Base-by-base conservation (phyloP, 495 filamentous ascomycete species). In the Letharia lupina region DNA sequence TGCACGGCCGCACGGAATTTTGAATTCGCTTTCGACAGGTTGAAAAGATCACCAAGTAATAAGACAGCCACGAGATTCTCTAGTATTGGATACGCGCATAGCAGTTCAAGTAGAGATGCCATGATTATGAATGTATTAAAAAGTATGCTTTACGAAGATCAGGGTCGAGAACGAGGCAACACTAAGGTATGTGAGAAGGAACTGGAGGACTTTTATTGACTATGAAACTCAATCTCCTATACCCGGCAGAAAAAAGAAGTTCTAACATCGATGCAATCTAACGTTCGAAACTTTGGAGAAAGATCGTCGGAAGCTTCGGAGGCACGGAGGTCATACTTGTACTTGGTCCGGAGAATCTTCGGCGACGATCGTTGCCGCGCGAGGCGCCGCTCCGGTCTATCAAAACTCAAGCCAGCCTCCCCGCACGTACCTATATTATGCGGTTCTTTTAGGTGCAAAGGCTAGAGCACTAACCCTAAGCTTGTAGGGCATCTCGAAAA, bases 21-120 rank as follows among this genome's bases (percentile, higher is more conserved):
- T 33, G 67, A 70, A 42, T 67, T 72, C 10, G 64, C 54, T 52
- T 73, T 66, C 1, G 72, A 68, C 10, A 74, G 66, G 16, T 68
- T 68, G 40, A 73, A 47, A 41, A 74, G 59, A 59, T 69, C 71
- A 8, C 71, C 72, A 48, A 71, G 52, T 33, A 61, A 60, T 42
- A 73, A 61, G 16, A 70, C 37, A 39, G 48, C 60, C 15, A 64
- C 71, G 0, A 74, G 44, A 31, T 44, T 64, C 31, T 65, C 66
- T 37, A 68, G 57, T 33, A 74, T 65, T 13, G 72, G 72, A 52
- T 71, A 74, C 0, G 31, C 56, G 9, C 39, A 64, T 18, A 74
- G 56, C n/a, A 74, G 13, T 41, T 71, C 67, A 39, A 71, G 44
- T 59, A 74, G 54, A 41, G 67, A 28, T 23, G 68, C 28, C 71